These are phyloP conservation scores for Ogataea henricii DNA, from an alignment of 805 yeast species.

Conservation along the genomic window DNA sequence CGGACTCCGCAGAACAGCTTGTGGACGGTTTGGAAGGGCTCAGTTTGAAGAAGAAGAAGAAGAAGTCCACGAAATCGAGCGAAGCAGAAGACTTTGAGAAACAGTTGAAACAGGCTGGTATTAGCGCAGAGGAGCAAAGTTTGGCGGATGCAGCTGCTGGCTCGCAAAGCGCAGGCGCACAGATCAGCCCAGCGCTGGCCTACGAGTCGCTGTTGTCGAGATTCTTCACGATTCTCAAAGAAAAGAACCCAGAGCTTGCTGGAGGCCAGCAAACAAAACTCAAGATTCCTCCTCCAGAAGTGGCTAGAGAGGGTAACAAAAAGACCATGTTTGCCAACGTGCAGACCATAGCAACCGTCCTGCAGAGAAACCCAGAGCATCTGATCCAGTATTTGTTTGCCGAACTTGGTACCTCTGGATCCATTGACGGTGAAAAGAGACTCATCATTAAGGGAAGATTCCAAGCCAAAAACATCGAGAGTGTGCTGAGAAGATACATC, in stretches of 20 bases:
- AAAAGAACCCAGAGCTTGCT: constrained; percentile 97
- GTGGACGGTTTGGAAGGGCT: constrained; percentile 69
- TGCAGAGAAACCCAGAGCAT: constrained; percentile 97
- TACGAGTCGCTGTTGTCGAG: constrained; percentile 79
- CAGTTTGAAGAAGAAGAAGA: constrained; percentile 80
- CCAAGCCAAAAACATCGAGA: constrained; percentile 96
- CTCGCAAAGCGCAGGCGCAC: constrained; percentile 31
- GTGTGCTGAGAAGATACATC: constrained; percentile 93
- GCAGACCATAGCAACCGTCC: constrained; percentile 88
- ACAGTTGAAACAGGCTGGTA: constrained; percentile 87
- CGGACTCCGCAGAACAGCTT: constrained; percentile 42
- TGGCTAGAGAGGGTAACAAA: constrained; percentile 95
- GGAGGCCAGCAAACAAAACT: constrained; percentile 94
- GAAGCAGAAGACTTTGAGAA: constrained; percentile 83
- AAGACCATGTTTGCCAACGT: constrained; percentile 96
- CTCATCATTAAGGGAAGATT: constrained; percentile 97
- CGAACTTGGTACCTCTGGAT: constrained; percentile 99
- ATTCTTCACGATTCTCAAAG: constrained; percentile 81
- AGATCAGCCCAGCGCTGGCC: constrained; percentile 54
- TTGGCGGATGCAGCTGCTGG: not conserved
- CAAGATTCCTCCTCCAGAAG: constrained; percentile 96
- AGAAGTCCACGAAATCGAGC: constrained; percentile 54
- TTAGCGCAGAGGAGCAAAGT: constrained; percentile 48
- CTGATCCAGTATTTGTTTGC: constrained; percentile 95
- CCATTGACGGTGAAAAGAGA: constrained; percentile 97